Evolutionary conservation across 805 yeast species (phyloP).

Genomic region (Kazachstania viticola): DNA sequence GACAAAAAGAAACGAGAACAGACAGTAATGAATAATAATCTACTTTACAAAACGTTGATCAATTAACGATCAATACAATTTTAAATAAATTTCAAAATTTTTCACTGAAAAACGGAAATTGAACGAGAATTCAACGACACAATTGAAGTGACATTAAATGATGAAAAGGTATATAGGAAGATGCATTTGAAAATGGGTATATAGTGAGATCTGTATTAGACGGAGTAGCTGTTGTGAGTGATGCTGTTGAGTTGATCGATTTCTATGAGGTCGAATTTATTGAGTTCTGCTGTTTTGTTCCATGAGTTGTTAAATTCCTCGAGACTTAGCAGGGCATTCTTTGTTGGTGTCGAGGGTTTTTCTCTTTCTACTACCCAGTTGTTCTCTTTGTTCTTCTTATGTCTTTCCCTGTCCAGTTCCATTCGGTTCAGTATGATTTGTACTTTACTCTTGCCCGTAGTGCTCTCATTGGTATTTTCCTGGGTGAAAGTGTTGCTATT

Average conservation of each 20-base stretch:
- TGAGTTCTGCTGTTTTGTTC: slow-evolving; percentile 27
- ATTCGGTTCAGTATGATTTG: slow-evolving; percentile 53
- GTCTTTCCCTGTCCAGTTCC: slow-evolving; percentile 89
- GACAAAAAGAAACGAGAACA: too few relatives aligned
- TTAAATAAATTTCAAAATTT: too few relatives aligned
- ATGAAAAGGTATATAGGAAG: too few relatives aligned
- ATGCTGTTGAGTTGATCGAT: slow-evolving; percentile 44
- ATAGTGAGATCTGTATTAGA: too few relatives aligned
- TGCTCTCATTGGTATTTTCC: neutral
- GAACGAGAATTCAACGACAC: too few relatives aligned
- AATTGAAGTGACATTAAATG: too few relatives aligned
- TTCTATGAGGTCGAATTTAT: slow-evolving; percentile 37
- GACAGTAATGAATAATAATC: too few relatives aligned
- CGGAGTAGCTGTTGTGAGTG: neutral
- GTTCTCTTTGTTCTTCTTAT: slow-evolving; percentile 72
- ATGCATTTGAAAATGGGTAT: too few relatives aligned
- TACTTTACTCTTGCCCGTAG: neutral
- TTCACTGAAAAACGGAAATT: too few relatives aligned
- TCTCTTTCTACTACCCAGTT: slow-evolving; percentile 45
- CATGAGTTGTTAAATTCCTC: slow-evolving; percentile 40
- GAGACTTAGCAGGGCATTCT: slow-evolving; percentile 29
- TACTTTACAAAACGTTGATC: too few relatives aligned
- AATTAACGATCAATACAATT: too few relatives aligned
- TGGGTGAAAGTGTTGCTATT: neutral
- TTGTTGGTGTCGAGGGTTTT: neutral